These are phyloP conservation scores for Aegle marmelos DNA, from an alignment of 345 rosid genomes.

Conservation along the genomic window DNA sequence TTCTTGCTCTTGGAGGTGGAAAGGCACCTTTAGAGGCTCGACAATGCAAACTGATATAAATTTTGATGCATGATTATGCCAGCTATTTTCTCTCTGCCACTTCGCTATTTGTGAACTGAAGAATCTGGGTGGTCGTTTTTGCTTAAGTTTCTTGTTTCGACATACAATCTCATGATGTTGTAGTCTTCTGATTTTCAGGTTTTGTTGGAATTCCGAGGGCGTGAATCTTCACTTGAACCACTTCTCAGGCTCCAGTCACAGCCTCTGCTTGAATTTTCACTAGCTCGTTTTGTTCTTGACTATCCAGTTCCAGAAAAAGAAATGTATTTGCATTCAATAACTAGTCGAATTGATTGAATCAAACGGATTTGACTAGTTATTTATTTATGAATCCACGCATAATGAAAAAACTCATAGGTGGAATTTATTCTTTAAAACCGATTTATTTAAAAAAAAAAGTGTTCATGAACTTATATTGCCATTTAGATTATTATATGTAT, in stretches of 20 bases:
- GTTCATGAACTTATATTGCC: no score
- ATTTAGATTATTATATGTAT: no score
- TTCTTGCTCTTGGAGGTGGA: conserved; percentile 94
- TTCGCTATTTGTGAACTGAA: neutral
- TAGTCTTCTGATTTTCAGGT: conserved; percentile 41
- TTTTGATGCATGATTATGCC: neutral
- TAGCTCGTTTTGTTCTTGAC: neutral
- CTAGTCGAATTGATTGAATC: no score
- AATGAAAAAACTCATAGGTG: no score
- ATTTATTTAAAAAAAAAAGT: no score
- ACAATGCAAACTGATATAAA: neutral
- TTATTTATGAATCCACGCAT: no score
- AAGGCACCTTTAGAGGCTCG: conserved; percentile 73
- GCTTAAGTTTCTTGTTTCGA: neutral
- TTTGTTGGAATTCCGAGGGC: conserved; percentile 81
- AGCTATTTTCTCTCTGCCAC: neutral
- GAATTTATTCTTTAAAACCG: no score
- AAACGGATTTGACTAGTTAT: no score
- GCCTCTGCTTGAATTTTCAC: conserved; percentile 30
- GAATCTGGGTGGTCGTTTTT: neutral
- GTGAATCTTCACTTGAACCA: conserved; percentile 83
- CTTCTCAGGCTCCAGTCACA: conserved; percentile 64
- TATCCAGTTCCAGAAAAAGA: no score
- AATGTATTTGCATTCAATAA: no score
- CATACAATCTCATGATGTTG: neutral